These are phyloP conservation scores for Elongisporangium anandrum DNA, from an alignment of 352 stramenopile species.

Conservation along the genomic window DNA sequence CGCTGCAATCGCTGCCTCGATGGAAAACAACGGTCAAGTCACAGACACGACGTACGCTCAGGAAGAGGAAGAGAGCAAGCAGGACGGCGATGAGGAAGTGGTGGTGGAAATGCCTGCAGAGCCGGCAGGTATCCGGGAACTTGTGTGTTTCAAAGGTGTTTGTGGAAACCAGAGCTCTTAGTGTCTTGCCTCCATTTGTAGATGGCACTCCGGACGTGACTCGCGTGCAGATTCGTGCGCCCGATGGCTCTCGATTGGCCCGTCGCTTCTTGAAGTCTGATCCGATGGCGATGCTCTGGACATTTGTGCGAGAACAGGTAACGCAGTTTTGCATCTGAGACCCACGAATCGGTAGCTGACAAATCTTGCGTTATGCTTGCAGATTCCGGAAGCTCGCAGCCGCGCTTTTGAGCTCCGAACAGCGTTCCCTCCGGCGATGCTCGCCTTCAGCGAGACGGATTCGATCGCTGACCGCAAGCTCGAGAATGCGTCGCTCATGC, in stretches of 20 bases:
- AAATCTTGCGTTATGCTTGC: not conserved
- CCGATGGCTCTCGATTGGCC: conserved; percentile 57
- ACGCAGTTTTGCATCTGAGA: not conserved
- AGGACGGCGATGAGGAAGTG: conserved; percentile 19
- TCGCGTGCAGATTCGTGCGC: conserved; percentile 63
- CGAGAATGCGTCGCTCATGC: conserved; percentile 71
- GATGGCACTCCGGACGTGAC: conserved; percentile 46
- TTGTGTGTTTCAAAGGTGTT: not conserved
- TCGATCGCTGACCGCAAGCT: conserved; percentile 65
- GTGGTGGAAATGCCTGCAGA: conserved; percentile 44
- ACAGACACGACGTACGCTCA: conserved; percentile 19
- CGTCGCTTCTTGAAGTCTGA: conserved; percentile 76
- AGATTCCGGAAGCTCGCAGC: conserved; percentile 60
- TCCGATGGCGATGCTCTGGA: conserved; percentile 53
- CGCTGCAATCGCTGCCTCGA: conserved; percentile 73
- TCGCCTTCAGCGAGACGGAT: conserved; percentile 46
- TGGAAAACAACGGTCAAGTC: conserved; percentile 48
- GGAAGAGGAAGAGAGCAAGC: conserved; percentile 35
- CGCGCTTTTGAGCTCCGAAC: conserved; percentile 75
- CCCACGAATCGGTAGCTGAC: not conserved
- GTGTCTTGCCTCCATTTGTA: conserved; percentile 12
- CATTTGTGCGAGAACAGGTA: conserved; percentile 73
- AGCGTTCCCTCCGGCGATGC: conserved; percentile 45
- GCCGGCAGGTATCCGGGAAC: conserved; percentile 38
- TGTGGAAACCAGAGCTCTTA: not conserved